A percentile compares a stretch with the other conserved stretches of the same genome.
phyloP scores from a whole-genome alignment of 2,329 filamentous ascomycete genomes.

The Lachnellula subtilissima region DNA sequence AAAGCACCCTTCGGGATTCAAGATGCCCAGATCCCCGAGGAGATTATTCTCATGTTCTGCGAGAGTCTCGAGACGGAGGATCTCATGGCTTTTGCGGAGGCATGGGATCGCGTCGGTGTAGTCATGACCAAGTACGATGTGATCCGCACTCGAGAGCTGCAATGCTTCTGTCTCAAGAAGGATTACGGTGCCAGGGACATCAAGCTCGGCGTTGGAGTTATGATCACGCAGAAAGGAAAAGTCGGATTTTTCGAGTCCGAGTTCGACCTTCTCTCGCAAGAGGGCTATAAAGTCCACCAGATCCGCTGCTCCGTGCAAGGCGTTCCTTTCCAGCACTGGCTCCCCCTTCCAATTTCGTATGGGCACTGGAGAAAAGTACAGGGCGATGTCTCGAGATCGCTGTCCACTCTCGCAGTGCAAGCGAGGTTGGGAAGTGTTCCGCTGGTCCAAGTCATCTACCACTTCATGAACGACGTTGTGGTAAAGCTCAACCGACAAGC shows the following conservation, averaged over 20 bases:
- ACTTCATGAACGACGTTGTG: constrained; percentile 48
- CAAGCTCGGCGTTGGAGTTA: constrained; percentile 42
- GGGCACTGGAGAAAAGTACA: constrained; percentile 41
- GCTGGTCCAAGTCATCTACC: constrained; percentile 36
- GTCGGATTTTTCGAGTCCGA: constrained; percentile 37
- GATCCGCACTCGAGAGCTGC: constrained; percentile 37
- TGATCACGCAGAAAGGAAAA: constrained; percentile 18
- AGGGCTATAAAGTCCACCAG: constrained; percentile 34
- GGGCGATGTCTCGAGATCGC: constrained; percentile 20
- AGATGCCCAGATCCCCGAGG: constrained; percentile 36
- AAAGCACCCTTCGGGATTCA: not conserved
- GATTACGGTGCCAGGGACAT: constrained; percentile 30
- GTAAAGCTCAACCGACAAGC: constrained; percentile 41
- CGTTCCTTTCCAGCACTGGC: constrained; percentile 39
- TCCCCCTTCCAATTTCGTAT: constrained; percentile 42
- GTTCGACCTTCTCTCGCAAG: constrained; percentile 44
- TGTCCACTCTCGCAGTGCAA: constrained; percentile 27
- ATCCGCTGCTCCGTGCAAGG: constrained; percentile 41
- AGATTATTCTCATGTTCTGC: constrained; percentile 36
- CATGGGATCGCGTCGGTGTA: constrained; percentile 15
- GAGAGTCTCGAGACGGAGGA: constrained; percentile 29
- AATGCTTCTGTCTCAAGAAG: constrained; percentile 44
- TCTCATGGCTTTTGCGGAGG: constrained; percentile 17
- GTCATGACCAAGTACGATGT: constrained; percentile 17
- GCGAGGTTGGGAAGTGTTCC: constrained; percentile 24